Evolutionary conservation across 2,329 filamentous ascomycete genomes (phyloP).

Genomic region (Fusarium sp.): DNA sequence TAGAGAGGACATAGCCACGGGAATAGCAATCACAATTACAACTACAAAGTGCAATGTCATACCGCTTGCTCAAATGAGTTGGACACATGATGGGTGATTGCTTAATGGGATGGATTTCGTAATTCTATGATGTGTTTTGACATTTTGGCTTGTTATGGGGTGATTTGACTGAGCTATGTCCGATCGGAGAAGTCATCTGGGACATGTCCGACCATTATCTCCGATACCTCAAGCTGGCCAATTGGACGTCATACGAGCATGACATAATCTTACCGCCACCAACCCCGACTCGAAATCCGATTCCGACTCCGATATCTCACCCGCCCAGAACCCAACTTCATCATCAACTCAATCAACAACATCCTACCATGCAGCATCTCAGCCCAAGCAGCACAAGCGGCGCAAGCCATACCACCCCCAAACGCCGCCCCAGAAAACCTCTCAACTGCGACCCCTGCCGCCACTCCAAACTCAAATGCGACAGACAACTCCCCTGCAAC

Average conservation of each 20-base stretch:
- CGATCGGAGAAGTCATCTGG: neutral
- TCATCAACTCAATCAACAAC: neutral
- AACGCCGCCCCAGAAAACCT: constrained; percentile 15
- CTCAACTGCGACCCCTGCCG: constrained; percentile 24
- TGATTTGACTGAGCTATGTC: neutral
- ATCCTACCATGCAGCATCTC: neutral
- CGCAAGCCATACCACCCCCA: neutral
- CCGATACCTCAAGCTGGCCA: neutral
- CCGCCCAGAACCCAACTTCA: neutral
- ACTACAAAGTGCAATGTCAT: neutral
- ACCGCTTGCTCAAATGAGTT: rapidly evolving
- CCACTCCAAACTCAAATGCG: constrained; percentile 25
- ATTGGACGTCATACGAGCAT: rapidly evolving
- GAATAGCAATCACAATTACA: neutral
- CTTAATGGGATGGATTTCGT: neutral
- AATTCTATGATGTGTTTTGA: rapidly evolving
- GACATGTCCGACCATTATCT: neutral
- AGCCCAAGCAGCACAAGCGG: constrained; percentile 2
- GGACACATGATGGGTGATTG: rapidly evolving
- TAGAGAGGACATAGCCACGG: neutral
- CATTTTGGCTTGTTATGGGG: neutral
- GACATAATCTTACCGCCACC: constrained; percentile 1
- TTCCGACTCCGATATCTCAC: neutral
- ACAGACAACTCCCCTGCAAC: constrained; percentile 12
- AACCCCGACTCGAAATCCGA: neutral